Base-by-base conservation (phyloP, 2,329 filamentous ascomycete species). In the Eutypa lata region DNA sequence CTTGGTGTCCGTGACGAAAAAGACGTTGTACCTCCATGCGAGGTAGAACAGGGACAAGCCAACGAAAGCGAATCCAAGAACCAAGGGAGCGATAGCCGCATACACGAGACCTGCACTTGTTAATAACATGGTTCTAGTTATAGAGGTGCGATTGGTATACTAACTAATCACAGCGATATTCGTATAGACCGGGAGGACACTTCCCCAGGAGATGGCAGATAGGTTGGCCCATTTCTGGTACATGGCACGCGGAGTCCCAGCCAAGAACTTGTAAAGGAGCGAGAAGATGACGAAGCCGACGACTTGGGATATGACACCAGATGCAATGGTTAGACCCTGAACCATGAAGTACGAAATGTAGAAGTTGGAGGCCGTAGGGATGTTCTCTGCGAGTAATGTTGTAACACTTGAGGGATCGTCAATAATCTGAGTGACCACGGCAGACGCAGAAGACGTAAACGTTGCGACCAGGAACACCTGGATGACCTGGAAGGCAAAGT, bases 261-360 rank as follows among this genome's bases (percentile, higher is more conserved):
- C 83, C 35, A 94, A 71, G 57, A 89, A 77, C 62, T 84, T 88
- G 69, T 91, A 90, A 46, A 92, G 75, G 6, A 96, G 67, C 48
- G 84, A 84, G 66, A 88, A 89, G 28, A 95, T 71, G 46, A 92
- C 71, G 48, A 97, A 79, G 16, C 91, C 90, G 14, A 77, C 73
- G 0, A 79, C 68, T 61, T 95, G 90, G 2, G 95, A 77, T 5
- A 97, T 71, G 1, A 89, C 82, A 46, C 86, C 82, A 0, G 90
- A 81, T 3, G 91, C 88, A 56, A 93, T 85, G 1, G 87, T 87
- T 53, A 97, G 71, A 33, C 93, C 95, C 71, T 97, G 94, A 2
- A 99, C 83, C 31, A 97, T 84, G 60, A 99, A 95, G 73, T 97
- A 99, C 0, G 88, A 90, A 19, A 97, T 87, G 71, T 97, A 99